These are phyloP conservation scores for Trifolium repens DNA, from an alignment of 306 rosid genomes.

Conservation along the genomic window DNA sequence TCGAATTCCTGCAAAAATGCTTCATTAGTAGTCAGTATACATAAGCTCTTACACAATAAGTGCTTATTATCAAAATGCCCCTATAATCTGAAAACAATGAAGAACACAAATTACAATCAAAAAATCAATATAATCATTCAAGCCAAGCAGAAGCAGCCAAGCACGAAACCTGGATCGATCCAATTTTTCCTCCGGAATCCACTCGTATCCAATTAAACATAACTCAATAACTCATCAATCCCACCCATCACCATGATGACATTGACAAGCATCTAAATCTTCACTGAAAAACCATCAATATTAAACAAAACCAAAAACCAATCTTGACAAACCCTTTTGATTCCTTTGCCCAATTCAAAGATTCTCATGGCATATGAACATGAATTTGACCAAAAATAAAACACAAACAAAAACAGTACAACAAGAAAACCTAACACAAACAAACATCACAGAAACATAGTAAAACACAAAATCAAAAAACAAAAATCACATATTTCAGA, in stretches of 20 bases:
- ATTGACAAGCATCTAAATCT: constrained; percentile 12
- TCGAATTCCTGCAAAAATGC: constrained; percentile 24
- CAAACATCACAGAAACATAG: constrained; percentile 23
- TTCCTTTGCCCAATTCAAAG: constrained; percentile 17
- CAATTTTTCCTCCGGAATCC: not conserved
- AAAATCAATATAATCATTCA: not conserved
- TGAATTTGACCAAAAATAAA: constrained; percentile 22
- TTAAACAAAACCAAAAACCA: not conserved
- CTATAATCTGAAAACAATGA: constrained; percentile 10
- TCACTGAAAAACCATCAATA: constrained; percentile 18
- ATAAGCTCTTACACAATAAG: not conserved
- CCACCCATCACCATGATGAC: constrained; percentile 8
- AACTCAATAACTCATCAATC: not conserved
- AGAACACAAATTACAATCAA: constrained; percentile 10
- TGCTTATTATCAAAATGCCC: not conserved
- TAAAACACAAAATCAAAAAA: not conserved
- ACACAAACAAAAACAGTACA: not conserved
- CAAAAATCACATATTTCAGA: not conserved
- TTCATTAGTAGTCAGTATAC: constrained; percentile 5
- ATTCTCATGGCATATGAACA: constrained; percentile 30
- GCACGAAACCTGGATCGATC: constrained; percentile 9
- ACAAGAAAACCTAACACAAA: not conserved
- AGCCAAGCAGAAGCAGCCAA: constrained; percentile 29
- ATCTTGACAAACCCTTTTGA: constrained; percentile 6
- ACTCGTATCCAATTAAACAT: constrained; percentile 27